phyloP scores from a whole-genome alignment of 192 early-diverging fungal species.

The Kickxella alabastrina region DNA sequence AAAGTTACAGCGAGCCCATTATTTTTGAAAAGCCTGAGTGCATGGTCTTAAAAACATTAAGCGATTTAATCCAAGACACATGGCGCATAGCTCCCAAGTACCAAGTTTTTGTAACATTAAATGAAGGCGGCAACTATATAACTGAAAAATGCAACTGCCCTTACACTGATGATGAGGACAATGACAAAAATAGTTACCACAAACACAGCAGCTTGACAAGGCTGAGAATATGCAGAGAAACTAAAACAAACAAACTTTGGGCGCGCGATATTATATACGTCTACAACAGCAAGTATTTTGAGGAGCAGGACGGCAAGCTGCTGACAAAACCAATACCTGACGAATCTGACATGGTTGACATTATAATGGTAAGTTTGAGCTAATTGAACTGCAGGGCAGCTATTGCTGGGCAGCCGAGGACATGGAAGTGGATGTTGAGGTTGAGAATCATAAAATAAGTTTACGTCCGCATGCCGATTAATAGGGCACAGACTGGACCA shows the following conservation, averaged over 20 bases:
- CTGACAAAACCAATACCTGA: conserved; percentile 1
- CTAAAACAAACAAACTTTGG: conserved; percentile 1
- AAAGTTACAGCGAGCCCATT: conserved; percentile 4
- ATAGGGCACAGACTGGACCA: too few species aligned
- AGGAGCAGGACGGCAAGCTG: not conserved
- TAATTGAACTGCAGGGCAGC: too few species aligned
- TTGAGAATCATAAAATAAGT: too few species aligned
- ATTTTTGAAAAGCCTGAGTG: not conserved
- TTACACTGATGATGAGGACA: too few species aligned
- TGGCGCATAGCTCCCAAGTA: conserved; percentile 7
- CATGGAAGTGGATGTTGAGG: too few species aligned
- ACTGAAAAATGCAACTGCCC: too few species aligned
- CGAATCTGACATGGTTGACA: too few species aligned
- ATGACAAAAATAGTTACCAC: too few species aligned
- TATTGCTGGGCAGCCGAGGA: too few species aligned
- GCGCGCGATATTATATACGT: conserved; percentile 2
- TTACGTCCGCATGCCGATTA: too few species aligned
- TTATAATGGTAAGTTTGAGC: too few species aligned
- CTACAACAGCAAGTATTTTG: conserved; percentile 8
- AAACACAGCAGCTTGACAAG: not conserved
- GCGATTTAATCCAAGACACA: not conserved
- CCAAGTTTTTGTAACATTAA: conserved; percentile 3
- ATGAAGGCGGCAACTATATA: too few species aligned
- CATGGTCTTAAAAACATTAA: not conserved
- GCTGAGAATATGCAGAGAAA: not conserved